Percentiles rank a stretch among this genome's conserved stretches.
phyloP scores from a whole-genome alignment of 345 rosid genomes.

The Cochlearia excelsa region DNA sequence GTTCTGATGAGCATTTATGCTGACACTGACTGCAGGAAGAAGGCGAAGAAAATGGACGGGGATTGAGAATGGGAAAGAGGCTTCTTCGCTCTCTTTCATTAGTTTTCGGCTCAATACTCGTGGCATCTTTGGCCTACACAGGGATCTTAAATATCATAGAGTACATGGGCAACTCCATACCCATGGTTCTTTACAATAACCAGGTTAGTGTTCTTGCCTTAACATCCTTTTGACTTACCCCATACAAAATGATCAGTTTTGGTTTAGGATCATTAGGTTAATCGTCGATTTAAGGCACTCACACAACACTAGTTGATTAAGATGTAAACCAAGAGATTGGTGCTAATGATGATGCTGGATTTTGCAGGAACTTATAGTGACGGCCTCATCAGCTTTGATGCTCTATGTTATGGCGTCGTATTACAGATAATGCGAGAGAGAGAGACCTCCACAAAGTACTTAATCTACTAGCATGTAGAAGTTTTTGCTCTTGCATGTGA shows the following conservation, averaged over 20 bases:
- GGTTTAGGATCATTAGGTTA: neutral
- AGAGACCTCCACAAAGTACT: too few species aligned
- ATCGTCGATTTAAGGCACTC: conserved; percentile 1
- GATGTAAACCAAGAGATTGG: neutral
- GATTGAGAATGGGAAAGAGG: conserved; percentile 76
- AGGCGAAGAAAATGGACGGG: conserved; percentile 76
- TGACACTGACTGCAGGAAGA: conserved; percentile 71
- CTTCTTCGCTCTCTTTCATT: conserved; percentile 82
- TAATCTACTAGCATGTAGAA: too few species aligned
- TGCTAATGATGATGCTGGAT: conserved; percentile 6
- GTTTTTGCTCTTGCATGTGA: too few species aligned
- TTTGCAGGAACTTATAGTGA: conserved; percentile 64
- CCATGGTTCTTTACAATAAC: conserved; percentile 67
- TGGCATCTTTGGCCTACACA: conserved; percentile 89
- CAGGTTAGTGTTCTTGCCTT: conserved; percentile 52
- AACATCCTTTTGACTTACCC: neutral
- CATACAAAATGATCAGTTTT: conserved; percentile 2
- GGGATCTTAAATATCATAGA: conserved; percentile 75
- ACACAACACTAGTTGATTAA: conserved; percentile 12
- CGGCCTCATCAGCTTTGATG: conserved; percentile 46
- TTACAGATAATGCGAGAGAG: conserved; percentile 39
- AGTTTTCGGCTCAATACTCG: conserved; percentile 77
- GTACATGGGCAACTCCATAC: conserved; percentile 56
- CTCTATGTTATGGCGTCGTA: conserved; percentile 53
- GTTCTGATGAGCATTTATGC: conserved; percentile 19